Evolutionary conservation across 202 grass and related monocot species (phyloP), one percentile per base, ranked within the genome.

Genomic region (Schoenoplectus tabernaemontani): DNA sequence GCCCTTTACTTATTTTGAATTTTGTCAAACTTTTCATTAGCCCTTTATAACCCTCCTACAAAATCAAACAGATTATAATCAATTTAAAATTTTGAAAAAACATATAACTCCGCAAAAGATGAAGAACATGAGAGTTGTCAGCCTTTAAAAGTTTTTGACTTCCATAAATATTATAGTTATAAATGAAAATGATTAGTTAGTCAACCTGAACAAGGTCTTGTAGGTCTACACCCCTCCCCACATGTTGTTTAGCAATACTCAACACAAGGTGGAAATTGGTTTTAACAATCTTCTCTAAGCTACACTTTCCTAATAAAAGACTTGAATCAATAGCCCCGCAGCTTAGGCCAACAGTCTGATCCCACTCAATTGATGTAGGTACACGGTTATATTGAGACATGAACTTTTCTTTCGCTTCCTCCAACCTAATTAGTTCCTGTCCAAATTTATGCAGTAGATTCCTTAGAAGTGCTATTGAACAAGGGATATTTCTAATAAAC

Each of bases 21-120:
- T 97, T 97, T 83, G 88, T 90, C 78, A 97, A 94, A 63, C 91
- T 90, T 84, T 85, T 94, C 87, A 97, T 89, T 70, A 97, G 50
- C n/a, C 91, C 95, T 68, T 82, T 85, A 78, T 92, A 88, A 83
- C 95, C 95, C 17, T 97, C 91, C 95, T 97, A 66, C 7, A n/a
- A 86, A 88, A 54, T 20, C 38, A 44, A 6, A 13, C 7, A 33
- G 79, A 57, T 82, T 30, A 66, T 56, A 80, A 51, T 23, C 39
- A 78, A 24, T 77, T 83, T 17, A 56, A 82, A 74, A 19, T 61
- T 68, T 42, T 4, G 12, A 0, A 24, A 41, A 82, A 75, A 11
- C 7, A 68, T 41, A 64, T 47, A 42, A 68, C n/a, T 57, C 46
- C 3, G 7, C 4, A 76, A 82, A 61, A 22, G 43, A 0, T 13